phyloP scores from a whole-genome alignment of 139 green algal species.

The Coelastrella sp. region DNA sequence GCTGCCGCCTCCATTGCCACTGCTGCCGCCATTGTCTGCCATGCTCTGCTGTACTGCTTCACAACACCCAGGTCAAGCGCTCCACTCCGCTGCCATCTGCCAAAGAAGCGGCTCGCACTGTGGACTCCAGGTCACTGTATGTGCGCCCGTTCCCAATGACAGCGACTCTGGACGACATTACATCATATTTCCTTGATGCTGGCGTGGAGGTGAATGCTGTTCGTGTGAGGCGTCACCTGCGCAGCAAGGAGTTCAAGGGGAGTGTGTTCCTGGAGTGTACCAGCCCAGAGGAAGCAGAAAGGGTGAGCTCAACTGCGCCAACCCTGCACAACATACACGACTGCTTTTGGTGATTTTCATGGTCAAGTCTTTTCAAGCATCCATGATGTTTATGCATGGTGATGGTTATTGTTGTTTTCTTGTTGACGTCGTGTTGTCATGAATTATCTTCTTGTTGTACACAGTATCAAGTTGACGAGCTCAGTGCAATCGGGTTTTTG shows the following conservation, averaged over 20 bases:
- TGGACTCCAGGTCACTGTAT: constrained; percentile 83
- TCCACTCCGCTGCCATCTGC: constrained; percentile 5
- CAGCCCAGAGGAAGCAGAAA: constrained; percentile 63
- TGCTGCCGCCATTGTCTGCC: not conserved
- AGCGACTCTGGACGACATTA: constrained; percentile 66
- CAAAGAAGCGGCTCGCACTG: constrained; percentile 53
- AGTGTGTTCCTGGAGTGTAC: constrained; percentile 85
- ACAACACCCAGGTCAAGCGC: constrained; percentile 7
- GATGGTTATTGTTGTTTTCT: not conserved
- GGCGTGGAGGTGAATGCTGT: constrained; percentile 25
- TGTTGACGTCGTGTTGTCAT: not conserved
- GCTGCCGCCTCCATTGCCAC: not conserved
- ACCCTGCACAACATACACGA: too few species aligned
- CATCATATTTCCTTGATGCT: not conserved
- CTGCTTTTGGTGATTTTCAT: too few species aligned
- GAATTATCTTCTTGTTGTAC: too few species aligned
- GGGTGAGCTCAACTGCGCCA: constrained; percentile 45
- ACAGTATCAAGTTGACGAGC: too few species aligned
- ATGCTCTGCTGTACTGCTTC: not conserved
- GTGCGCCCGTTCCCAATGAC: constrained; percentile 81
- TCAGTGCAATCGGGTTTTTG: too few species aligned
- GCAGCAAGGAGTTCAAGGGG: constrained; percentile 88
- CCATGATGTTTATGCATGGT: not conserved
- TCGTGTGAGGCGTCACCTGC: constrained; percentile 78
- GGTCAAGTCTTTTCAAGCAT: too few species aligned